A percentile compares a stretch with the other conserved stretches of the same genome.
Evolutionary conservation across 345 rosid species (phyloP).

Genomic region (Arabidopsis thaliana): DNA sequence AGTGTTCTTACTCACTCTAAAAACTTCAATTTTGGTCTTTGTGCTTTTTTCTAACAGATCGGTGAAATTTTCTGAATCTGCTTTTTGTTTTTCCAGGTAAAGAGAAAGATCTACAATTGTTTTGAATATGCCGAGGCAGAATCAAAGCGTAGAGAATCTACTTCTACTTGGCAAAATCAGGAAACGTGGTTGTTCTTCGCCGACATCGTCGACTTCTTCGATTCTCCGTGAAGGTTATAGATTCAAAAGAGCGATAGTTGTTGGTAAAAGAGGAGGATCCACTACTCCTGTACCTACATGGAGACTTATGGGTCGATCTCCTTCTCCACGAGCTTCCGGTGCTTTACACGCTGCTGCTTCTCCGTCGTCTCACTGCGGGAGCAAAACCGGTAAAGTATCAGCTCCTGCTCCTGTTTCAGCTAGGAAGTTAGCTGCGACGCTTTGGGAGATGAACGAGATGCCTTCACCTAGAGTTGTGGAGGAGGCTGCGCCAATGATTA

Average conservation of each 20-base stretch:
- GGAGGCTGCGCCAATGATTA: conserved; percentile 49
- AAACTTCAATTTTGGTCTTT: neutral
- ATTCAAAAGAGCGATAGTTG: conserved; percentile 82
- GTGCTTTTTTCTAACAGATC: conserved; percentile 25
- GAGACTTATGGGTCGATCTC: conserved; percentile 69
- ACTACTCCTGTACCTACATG: conserved; percentile 87
- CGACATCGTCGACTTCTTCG: conserved; percentile 89
- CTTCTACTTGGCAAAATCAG: conserved; percentile 79
- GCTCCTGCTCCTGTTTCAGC: conserved; percentile 80
- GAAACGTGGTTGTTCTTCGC: conserved; percentile 93
- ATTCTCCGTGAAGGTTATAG: conserved; percentile 74
- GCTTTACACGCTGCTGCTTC: conserved; percentile 48
- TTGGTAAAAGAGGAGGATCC: conserved; percentile 88
- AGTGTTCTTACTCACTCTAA: neutral
- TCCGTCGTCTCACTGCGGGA: conserved; percentile 57
- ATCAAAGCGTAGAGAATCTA: conserved; percentile 56
- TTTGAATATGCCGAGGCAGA: conserved; percentile 69
- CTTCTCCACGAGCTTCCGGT: conserved; percentile 60
- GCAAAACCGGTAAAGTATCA: conserved; percentile 46
- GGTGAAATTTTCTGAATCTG: conserved; percentile 4
- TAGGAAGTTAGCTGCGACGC: conserved; percentile 92
- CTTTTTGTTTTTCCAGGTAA: neutral
- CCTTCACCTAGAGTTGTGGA: conserved; percentile 73
- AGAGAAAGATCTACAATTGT: conserved; percentile 37
- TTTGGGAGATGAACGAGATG: conserved; percentile 99